Conservation (phyloP, 495 filamentous ascomycete genomes). For the Sporormia fimetaria region DNA sequence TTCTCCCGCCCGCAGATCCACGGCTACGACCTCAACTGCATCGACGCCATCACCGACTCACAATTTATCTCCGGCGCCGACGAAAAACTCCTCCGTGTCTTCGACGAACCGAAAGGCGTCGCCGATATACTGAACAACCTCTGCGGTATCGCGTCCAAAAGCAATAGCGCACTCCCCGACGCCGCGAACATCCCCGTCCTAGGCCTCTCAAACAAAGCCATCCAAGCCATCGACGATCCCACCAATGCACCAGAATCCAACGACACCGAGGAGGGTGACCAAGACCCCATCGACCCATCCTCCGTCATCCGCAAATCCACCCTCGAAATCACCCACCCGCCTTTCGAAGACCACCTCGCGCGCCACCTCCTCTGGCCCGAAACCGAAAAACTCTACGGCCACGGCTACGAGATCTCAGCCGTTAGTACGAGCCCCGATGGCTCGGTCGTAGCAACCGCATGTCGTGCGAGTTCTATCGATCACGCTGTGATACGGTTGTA, state of each 20-base stretch:
- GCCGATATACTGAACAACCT: conserved; percentile 60
- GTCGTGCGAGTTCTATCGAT: conserved; percentile 80
- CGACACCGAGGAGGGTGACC: conserved; percentile 20
- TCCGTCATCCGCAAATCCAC: conserved; percentile 34
- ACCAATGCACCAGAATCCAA: conserved; percentile 33
- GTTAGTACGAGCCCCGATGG: conserved; percentile 70
- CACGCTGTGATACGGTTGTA: conserved; percentile 92
- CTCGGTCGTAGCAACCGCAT: conserved; percentile 75
- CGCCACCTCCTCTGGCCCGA: conserved; percentile 94
- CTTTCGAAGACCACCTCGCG: conserved; percentile 77
- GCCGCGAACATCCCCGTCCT: conserved; percentile 89
- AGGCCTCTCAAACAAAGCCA: conserved; percentile 91
- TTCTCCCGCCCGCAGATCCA: conserved; percentile 94
- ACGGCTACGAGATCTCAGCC: conserved; percentile 95
- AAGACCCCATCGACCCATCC: conserved; percentile 23
- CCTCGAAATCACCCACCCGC: conserved; percentile 52
- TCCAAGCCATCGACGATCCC: conserved; percentile 48
- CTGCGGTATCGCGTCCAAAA: conserved; percentile 44
- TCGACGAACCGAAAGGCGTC: conserved; percentile 77
- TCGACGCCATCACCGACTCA: conserved; percentile 56
- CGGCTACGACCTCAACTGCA: conserved; percentile 94
- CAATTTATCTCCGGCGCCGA: conserved; percentile 93
- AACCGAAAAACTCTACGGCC: conserved; percentile 91
- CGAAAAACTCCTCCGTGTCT: conserved; percentile 92
- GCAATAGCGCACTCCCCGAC: conserved; percentile 51